These are phyloP conservation scores for Sporisorium exsertum DNA, from an alignment of 1,284 basidiomycete genomes.

Conservation along the genomic window DNA sequence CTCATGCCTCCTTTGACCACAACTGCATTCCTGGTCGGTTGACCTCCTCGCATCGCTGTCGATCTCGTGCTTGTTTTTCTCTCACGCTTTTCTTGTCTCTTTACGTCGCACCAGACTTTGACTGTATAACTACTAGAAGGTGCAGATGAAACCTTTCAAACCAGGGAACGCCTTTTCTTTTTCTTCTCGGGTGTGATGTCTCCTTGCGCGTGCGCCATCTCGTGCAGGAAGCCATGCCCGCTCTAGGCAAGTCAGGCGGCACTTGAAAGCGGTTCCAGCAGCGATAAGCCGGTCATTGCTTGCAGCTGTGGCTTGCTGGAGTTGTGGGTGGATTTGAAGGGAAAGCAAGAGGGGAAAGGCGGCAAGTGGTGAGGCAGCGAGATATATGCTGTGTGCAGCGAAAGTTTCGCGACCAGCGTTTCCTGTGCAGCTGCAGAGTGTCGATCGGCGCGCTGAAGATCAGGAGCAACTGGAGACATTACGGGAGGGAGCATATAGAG, in stretches of 20 bases:
- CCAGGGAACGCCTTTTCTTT: conserved; percentile 2
- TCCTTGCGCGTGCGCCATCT: background rate
- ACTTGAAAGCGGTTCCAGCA: background rate
- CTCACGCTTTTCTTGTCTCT: background rate
- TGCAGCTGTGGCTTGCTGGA: conserved; percentile 17
- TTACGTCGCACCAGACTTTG: conserved; percentile 7
- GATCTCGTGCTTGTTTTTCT: background rate
- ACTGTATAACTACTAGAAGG: conserved; percentile 43
- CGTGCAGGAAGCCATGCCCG: conserved; percentile 16
- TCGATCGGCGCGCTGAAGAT: conserved; percentile 32
- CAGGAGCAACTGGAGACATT: background rate
- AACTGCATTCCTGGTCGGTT: background rate
- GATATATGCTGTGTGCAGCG: conserved; percentile 44
- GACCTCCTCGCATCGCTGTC: background rate
- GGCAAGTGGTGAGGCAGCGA: background rate
- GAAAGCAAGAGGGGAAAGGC: background rate
- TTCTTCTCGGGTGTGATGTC: background rate
- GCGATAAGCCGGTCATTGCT: background rate
- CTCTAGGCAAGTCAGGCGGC: conserved; percentile 1
- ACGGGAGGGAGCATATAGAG: conserved; percentile 11
- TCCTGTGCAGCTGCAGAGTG: conserved; percentile 14
- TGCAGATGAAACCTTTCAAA: conserved; percentile 5
- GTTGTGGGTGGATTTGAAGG: background rate
- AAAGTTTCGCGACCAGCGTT: conserved; percentile 30
- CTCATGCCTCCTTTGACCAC: background rate